Evolutionary conservation across 2,329 filamentous ascomycete species (phyloP).

Genomic region (Xylariaceae sp.): DNA sequence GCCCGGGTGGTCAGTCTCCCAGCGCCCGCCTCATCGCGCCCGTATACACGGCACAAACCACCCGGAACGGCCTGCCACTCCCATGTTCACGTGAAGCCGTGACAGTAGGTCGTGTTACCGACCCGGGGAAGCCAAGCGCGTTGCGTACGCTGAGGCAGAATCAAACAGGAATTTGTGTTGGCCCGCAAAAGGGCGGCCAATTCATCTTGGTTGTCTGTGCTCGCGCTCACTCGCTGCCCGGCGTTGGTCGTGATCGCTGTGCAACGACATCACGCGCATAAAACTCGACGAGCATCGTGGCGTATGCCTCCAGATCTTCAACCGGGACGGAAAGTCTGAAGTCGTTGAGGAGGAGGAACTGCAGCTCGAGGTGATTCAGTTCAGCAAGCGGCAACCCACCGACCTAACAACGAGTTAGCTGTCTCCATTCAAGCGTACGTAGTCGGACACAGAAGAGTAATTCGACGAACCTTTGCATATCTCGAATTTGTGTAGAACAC

Average conservation of each 20-base stretch:
- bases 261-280: slow-evolving; percentile 82
- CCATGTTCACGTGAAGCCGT: background rate
- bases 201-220: slow-evolving; percentile 4
- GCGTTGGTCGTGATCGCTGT: slow-evolving; percentile 21
- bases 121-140: background rate
- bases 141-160: background rate
- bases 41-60: slow-evolving; percentile 6
- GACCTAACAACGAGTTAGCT: slow-evolving; percentile 51
- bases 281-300: slow-evolving; percentile 97
- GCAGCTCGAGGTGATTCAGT: slow-evolving; percentile 90
- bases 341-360: slow-evolving; percentile 92
- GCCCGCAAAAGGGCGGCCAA: slow-evolving; percentile 3
- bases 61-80: background rate
- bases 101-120: too few relatives aligned
- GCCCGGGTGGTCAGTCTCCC: too few relatives aligned
- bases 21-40: background rate
- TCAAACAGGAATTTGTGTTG: background rate
- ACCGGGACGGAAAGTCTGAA: slow-evolving; percentile 89
- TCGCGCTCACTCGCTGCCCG: slow-evolving; percentile 7
- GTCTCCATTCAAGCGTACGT: too few relatives aligned
- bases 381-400: slow-evolving; percentile 87
- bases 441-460: too few relatives aligned
- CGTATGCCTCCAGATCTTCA: slow-evolving; percentile 93
- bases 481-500: slow-evolving; percentile 98
- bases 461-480: slow-evolving; percentile 81